phyloP scores from a whole-genome alignment of 192 early-diverging fungal genomes.

The Cladochytrium replicatum region DNA sequence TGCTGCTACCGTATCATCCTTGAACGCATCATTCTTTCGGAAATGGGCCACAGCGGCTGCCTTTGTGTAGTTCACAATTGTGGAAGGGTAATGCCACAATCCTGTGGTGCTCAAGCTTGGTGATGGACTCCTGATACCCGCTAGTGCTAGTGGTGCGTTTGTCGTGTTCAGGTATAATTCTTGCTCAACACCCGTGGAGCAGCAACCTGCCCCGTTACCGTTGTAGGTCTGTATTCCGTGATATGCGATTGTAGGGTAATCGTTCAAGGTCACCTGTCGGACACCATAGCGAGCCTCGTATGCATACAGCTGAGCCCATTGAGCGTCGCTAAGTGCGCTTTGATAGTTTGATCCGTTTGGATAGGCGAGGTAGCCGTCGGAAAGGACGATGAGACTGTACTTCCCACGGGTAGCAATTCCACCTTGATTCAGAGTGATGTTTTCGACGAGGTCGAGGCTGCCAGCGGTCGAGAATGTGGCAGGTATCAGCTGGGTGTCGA shows the following conservation, averaged over 20 bases:
- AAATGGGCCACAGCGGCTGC: constrained; percentile 2
- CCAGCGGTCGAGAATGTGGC: too few relatives aligned
- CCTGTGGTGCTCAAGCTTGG: too few relatives aligned
- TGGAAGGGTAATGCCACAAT: constrained; percentile 12
- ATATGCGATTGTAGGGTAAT: not conserved
- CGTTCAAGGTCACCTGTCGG: too few relatives aligned
- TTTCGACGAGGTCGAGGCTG: not conserved
- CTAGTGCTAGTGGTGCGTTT: too few relatives aligned
- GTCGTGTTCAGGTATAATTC: not conserved
- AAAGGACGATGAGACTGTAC: constrained; percentile 1
- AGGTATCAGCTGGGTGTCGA: not conserved
- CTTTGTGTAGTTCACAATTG: constrained; percentile 8
- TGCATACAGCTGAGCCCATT: constrained; percentile 1
- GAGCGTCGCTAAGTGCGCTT: constrained; percentile 7
- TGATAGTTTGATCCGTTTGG: not conserved
- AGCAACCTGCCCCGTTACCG: constrained; percentile 3
- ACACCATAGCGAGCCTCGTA: constrained; percentile 5
- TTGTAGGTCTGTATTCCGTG: constrained; percentile 6
- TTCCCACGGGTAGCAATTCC: constrained; percentile 1
- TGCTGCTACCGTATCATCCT: constrained; percentile 15
- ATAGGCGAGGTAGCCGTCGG: constrained; percentile 4
- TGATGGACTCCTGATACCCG: too few relatives aligned
- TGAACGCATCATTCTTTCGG: constrained; percentile 4
- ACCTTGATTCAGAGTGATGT: not conserved
- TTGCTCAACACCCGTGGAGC: constrained; percentile 4